These are phyloP conservation scores for Alternaria rosae DNA, from an alignment of 2,329 filamentous ascomycete genomes.

Conservation along the genomic window DNA sequence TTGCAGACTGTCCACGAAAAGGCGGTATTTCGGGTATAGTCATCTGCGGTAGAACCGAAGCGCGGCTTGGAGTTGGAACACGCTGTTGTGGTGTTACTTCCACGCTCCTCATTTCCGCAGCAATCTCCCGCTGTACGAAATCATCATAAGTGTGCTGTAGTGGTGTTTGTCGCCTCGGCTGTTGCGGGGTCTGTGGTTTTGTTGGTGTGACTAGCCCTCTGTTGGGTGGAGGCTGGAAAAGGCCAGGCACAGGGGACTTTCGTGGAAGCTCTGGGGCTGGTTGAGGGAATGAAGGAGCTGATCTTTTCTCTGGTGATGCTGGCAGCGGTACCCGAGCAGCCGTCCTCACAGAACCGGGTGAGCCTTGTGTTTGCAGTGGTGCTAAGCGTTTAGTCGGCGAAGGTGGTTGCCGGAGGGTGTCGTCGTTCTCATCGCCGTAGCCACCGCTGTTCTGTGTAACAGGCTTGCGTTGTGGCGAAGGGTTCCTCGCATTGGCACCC, in stretches of 20 bases:
- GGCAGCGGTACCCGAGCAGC: conserved; percentile 57
- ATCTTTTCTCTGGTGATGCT: conserved; percentile 54
- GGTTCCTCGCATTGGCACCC: conserved; percentile 74
- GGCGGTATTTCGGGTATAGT: conserved; percentile 46
- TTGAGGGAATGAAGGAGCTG: conserved; percentile 41
- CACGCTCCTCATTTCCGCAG: conserved; percentile 51
- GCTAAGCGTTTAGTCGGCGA: conserved; percentile 54
- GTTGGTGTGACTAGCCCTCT: conserved; percentile 40
- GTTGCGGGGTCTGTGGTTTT: conserved; percentile 44
- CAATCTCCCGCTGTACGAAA: conserved; percentile 58
- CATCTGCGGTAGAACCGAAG: conserved; percentile 42
- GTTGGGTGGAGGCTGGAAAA: conserved; percentile 42
- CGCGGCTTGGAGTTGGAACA: conserved; percentile 43
- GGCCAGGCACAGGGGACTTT: conserved; percentile 42
- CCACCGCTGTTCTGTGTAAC: conserved; percentile 34
- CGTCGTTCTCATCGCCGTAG: conserved; percentile 48
- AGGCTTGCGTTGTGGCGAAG: conserved; percentile 44
- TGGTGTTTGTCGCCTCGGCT: conserved; percentile 43
- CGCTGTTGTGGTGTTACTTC: conserved; percentile 44
- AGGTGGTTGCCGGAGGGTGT: conserved; percentile 48
- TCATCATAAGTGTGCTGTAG: conserved; percentile 52
- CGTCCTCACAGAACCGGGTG: conserved; percentile 51
- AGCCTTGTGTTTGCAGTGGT: conserved; percentile 41
- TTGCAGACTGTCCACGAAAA: conserved; percentile 35
- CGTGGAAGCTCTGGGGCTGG: conserved; percentile 35